Base-by-base conservation (phyloP, 495 filamentous ascomycete species). In the Neurospora sp. region DNA sequence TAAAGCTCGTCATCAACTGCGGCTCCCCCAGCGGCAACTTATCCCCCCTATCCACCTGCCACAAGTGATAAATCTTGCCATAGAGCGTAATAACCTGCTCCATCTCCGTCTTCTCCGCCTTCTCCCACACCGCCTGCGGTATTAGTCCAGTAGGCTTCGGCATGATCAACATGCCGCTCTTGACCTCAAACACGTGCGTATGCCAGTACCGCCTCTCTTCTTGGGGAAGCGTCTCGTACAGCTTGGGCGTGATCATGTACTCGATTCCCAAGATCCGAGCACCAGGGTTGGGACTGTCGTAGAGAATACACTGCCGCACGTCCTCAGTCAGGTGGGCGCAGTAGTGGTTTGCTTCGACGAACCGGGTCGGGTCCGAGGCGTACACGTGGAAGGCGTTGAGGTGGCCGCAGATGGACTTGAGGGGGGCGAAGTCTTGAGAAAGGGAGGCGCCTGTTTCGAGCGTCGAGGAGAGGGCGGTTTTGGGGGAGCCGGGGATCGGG, bases 21-120 rank as follows among this genome's bases (percentile, higher is more conserved):
- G 93, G 92, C 80, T 84, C 82, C 0, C 93, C 93, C 71, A 96
- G 77, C 27, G 93, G 92, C 75, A 97, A 75, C 75, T 87, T 78
- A 77, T 96, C 88, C 7, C 94, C 93, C n/a, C 88, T 83, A 79
- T 96, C 93, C 38, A 91, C 87, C 85, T 96, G 93, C 94, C 94
- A 97, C 69, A 96, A 83, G 78, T 94, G 94, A 82, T 90, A 97
- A n/a, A 90, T 89, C 81, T 97, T 96, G n/a, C 93, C 94, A 74
- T 97, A 97, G 7, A 95, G 76, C 16, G 85, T 80, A 3, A 90
- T 78, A 9, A 95, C 83, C 73, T 92, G 84, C 75, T 89, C 84
- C 93, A 97, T 95, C 82, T 94, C 92, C 31, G 87, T 86, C 10
- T 85, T 92, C 84, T 97, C 93, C 27, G 92, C 91, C 18, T 79